Evolutionary conservation across 2,329 filamentous ascomycete species (phyloP), one percentile per base, ranked within the genome.

Genomic region (Aspergillus sp.): DNA sequence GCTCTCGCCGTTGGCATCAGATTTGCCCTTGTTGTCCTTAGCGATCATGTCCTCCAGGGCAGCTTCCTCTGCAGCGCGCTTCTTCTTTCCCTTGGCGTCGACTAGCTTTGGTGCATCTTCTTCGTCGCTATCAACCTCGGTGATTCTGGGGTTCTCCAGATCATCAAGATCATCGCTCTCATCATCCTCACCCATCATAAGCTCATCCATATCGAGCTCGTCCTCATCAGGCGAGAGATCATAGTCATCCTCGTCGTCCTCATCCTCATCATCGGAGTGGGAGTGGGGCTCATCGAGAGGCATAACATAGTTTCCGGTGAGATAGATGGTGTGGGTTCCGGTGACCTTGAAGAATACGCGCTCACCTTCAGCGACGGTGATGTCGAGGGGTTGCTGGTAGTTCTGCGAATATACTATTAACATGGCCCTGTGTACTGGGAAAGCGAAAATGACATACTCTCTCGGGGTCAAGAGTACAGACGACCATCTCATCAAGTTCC

Each of bases 241-340:
- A 73, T 96, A 95, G 59, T 91, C 89, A 59, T 87, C 85, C 59
- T 88, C 85, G 7, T 89, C 84, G 47, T 84, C 83, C 51, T 88
- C 84, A 47, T 89, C 79, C 41, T 83, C 79, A 47, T 82, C 75
- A 62, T 76, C 57, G 60, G 62, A 48, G 50, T 60, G 45, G 8
- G 35, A 25, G 57, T 63, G 75, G 57, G 72, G 84, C 47, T 84
- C 80, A 58, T 87, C 82, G 62, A 87, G 81, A 71, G 85, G 82
- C 62, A 95, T 85, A 66, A 99, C 85, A 78, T 96, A 98, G 86
- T 99, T 99, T 68, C 95, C 95, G 62, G 93, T 98, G 60, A 99
- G 85, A 80, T 89, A 95, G 71, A 99, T 83, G 63, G 90, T 87
- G 83, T 97, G 92, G 62, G 90, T 95, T 69, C 95, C 95, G 61